Evolutionary conservation across 1,284 basidiomycete species (phyloP), one percentile per base, ranked within the genome.

Genomic region (Leccinum subrobustum): DNA sequence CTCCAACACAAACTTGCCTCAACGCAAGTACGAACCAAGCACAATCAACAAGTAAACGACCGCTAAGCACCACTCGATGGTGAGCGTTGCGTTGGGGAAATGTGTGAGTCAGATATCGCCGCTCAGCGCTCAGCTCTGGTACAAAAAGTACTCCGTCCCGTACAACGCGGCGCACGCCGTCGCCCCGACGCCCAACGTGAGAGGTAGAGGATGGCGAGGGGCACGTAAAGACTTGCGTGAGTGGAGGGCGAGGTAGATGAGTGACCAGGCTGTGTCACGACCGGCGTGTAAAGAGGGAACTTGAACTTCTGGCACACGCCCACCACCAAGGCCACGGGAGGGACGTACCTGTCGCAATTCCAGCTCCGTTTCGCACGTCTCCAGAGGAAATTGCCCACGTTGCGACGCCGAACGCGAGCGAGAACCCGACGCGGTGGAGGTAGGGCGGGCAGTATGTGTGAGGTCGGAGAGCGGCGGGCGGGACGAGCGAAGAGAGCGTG

Each of bases 161-260:
- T 81, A 82, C 12, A 82, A 59, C 18, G 70, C 67, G 0, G 78
- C 72, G 52, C 73, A 76, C 7, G 66, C 69, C 3, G 70, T 59
- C 1, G 78, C 70, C 6, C 77, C 78, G 1, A 63, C 68, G 8
- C 72, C 69, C 58, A 82, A 67, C 1, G 69, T 67, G 14, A 79
- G 63, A 16, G 79, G 73, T 1, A 77, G 44, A 1, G 68, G 63
- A 63, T 74, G 72, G 3, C 77, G 68, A 1, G 77, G 78, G 0
- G 71, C 61, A 3, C 63, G 72, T 1, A 76, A 42, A 0, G 79
- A 75, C 42, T 67, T 71, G 25, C 76, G 69, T 3, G 73, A 65
- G 52, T 81, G 77, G 35, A 81, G 59, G 29, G 81, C 70, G 39
- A 82, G 73, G 60, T 82, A 82, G 27, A 74, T 79, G 51, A 81